Base-by-base conservation (phyloP, 2,329 filamentous ascomycete species). In the Acrocalymma vagum region DNA sequence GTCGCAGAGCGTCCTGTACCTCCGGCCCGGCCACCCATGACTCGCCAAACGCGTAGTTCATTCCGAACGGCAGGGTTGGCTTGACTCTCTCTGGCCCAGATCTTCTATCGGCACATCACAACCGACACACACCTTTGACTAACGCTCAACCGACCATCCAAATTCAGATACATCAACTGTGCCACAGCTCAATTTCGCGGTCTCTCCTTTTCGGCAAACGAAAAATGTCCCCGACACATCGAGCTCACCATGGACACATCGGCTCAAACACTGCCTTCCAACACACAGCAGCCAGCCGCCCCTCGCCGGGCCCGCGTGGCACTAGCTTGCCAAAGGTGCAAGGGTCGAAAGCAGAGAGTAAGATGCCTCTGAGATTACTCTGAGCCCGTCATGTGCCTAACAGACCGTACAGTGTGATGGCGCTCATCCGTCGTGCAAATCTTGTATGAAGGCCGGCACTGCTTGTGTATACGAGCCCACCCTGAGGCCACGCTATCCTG, bases 341-440 rank as follows among this genome's bases (percentile, higher is more conserved):
- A 62, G 33, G 44, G 58, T 9, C 47, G 58, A 36, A 62, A 62
- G 34, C 58, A 62, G 28, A 49, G 47, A 34, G 58, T 62, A 50
- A 39, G 55, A 25, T 30, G 24, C 25, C 21, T 30, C 20, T 38
- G 26, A 18, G 15, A 25, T 26, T 9, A 11, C 2, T 9, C 8
- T 11, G 14, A 9, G 21, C 31, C 29, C 42, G 39, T 48, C 40
- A 13, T n/a, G n/a, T n/a, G n/a, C n/a, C n/a, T n/a, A n/a, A n/a
- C n/a, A n/a, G n/a, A 10, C 10, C 27, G 17, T 13, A 5, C 35
- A 62, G 58, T 62, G 58, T 36, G 57, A 62, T 29, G 58, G 58
- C 13, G 38, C 25, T 4, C 48, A 47, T 24, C 56, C 57, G n/a
- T 52, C 36, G 3, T 51, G 58, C 42, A 53, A 51, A 29, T 49